Evolutionary conservation across 768 basidiomycete species (phyloP).

Genomic region (Butyriboletus loyo): DNA sequence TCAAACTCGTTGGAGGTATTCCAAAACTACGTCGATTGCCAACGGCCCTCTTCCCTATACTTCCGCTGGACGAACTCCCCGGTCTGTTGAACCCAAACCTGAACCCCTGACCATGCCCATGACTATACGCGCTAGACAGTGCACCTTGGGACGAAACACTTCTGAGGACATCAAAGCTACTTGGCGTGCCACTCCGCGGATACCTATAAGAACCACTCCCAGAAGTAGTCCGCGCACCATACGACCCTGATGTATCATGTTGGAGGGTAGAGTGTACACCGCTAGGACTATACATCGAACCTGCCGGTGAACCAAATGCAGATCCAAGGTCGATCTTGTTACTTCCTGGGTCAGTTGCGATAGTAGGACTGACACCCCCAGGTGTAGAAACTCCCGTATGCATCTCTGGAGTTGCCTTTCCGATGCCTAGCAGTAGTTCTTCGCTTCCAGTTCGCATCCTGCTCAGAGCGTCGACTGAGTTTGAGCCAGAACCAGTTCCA

Average conservation of each 20-base stretch:
- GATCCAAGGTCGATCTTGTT: slow-evolving; percentile 23
- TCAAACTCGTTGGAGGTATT: slow-evolving; percentile 29
- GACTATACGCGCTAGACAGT: slow-evolving; percentile 20
- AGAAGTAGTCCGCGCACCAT: slow-evolving; percentile 17
- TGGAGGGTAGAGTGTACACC: slow-evolving; percentile 5
- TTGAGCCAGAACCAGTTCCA: slow-evolving; percentile 23
- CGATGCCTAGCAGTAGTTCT: slow-evolving; percentile 24
- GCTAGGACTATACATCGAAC: slow-evolving; percentile 21
- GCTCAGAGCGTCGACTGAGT: slow-evolving; percentile 27
- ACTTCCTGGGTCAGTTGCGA: slow-evolving; percentile 6
- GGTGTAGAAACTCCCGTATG: not conserved
- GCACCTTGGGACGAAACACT: slow-evolving; percentile 34
- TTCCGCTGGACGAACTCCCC: slow-evolving; percentile 21
- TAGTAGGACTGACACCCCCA: slow-evolving; percentile 7
- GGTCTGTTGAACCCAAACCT: slow-evolving; percentile 16
- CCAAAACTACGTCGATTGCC: slow-evolving; percentile 15
- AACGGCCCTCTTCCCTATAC: slow-evolving; percentile 12
- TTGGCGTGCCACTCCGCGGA: slow-evolving; percentile 24
- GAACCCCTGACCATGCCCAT: slow-evolving; percentile 18
- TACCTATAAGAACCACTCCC: slow-evolving; percentile 24
- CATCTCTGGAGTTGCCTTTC: slow-evolving; percentile 10
- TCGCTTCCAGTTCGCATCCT: slow-evolving; percentile 31
- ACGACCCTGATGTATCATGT: slow-evolving; percentile 19
- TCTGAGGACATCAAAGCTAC: slow-evolving; percentile 24
- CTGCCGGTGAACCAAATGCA: slow-evolving; percentile 28